Evolutionary conservation across 2,329 filamentous ascomycete genomes (phyloP), one percentile per base, ranked within the genome.

Genomic region (Alternaria brassicicola): DNA sequence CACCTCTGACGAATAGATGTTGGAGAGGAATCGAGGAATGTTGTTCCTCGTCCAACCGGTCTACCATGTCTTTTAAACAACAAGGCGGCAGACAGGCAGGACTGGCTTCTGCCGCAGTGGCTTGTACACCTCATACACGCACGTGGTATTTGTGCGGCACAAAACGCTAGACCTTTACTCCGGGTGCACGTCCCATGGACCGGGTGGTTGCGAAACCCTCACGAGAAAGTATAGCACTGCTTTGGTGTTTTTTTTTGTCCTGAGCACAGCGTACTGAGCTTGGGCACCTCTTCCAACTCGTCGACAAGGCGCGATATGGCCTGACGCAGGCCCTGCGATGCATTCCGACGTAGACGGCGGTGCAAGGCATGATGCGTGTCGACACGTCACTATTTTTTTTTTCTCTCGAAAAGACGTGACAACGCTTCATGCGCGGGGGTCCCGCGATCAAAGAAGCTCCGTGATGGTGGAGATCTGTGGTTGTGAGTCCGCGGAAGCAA

Each of bases 361-460:
- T 33, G 43, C 35, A 33, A 39, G 19, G 3, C 5, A 25, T 47
- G 19, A 47, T 49, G 38, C 33, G 47, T 49, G 47, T 36, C 23
- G 21, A 49, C 47, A 35, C 33, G 47, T 49, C 33, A 38, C 17
- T 1, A 36, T 49, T 23, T n/a, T 49, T 36, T 49, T 23, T n/a
- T 49, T 36, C 38, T 35, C 15, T 35, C 15, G 31, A 17, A 17
- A 21, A 33, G 25, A 49, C n/a, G 38, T 33, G 23, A 36, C 33
- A 49, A 6, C 8, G 31, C 30, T 49, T 25, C 30, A 28, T 49
- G 33, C 35, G 43, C 43, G 43, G 43, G 43, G 43, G 43, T 47
- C 17, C 30, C 43, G 43, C 43, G 28, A 7, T 46, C 17, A n/a
- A 35, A 35, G 19, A 35, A 33, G 43, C 28, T 33, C 43, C 43